Base-by-base conservation (phyloP, 148 eudicot genomes). In the Rhododendron mucronatum region DNA sequence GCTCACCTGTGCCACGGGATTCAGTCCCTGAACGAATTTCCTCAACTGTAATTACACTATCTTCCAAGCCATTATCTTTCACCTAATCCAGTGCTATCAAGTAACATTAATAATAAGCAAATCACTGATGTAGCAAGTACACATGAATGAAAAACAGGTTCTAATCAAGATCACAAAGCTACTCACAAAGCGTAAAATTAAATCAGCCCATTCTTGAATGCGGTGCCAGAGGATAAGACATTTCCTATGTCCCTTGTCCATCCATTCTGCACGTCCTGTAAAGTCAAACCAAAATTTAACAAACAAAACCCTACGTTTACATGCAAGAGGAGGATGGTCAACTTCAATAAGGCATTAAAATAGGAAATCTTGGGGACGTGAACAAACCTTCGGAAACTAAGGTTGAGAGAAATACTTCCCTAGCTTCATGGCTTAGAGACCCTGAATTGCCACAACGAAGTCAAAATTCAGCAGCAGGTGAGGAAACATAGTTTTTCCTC, bases 191-290 rank as follows among this genome's bases (percentile, higher is more conserved):
- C 80, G 80, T 67, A 97, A 73, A 83, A 95, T 91, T 81, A 93
- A 88, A 80, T 97, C 96, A 75, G 99, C 95, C 98, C 99, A 97
- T 83, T 97, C 99, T 89, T 94, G 98, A 84, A 95, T 94, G 83
- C 99, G 90, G 79, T 95, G 99, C 99, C 99, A 97, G 61, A 97
- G 96, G 88, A 95, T 82, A 44, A 97, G 93, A 89, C 99, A 97
- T 90, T 91, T 95, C 86, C 94, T 91, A 83, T 93, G 99, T 71
- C 95, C 91, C 89, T 95, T 97, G 88, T 94, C 98, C 93, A 93
- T 91, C 98, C 99, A 95, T 90, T 94, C 98, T 53, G 98, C 96
- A 86, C 96, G 98, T 84, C 98, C 99, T 97, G 89, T 81, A 37
- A 82, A 28, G 75, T 47, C 67, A 26, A 87, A 81, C 59, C 76